Base-by-base conservation (phyloP, 345 rosid species). In the Eucalyptus regnans region DNA sequence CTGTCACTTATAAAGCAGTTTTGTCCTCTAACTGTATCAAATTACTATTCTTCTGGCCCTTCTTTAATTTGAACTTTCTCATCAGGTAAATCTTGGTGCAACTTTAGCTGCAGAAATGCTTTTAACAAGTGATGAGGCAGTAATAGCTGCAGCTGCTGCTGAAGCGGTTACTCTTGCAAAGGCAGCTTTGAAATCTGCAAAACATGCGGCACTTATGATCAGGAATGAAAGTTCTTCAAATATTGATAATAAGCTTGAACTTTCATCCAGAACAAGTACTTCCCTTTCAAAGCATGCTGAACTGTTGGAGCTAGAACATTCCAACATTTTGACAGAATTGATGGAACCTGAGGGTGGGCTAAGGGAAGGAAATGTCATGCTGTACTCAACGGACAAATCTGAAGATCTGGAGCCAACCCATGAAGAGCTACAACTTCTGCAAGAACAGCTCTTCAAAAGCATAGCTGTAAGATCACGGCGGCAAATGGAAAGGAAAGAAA, bases 141-240 rank as follows among this genome's bases (percentile, higher is more conserved):
- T 97, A 88, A 94, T 96, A 91, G 94, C 94, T 5, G 99, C 99
- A 12, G 98, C 98, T 54, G 97, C 99, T 50, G 96, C 98, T 51
- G 99, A 98, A 94, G 99, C 98, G 41, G 92, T 98, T 84, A 93
- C 97, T 90, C 99, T 98, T 91, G 99, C 98, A 84, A 95, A 96
- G 90, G 97, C 98, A 52, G 99, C 99, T 86, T 93, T 94, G 90
- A 94, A 94, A 92, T 92, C 96, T 91, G 98, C 99, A 0, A 96
- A 95, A 92, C 99, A 97, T 91, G 99, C 96, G 16, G 95, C 93
- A 20, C 89, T 92, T 83, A 88, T 95, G 92, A 91, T 88, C 86
- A 91, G 92, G 87, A 93, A 89, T 80, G 44, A 87, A 88, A 89
- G 88, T 88, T 91, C 95, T 51, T 46, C 87, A 56, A 91, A 90